Base-by-base conservation (phyloP, 257 asterid genomes). In the Euphrasia confusa region DNA sequence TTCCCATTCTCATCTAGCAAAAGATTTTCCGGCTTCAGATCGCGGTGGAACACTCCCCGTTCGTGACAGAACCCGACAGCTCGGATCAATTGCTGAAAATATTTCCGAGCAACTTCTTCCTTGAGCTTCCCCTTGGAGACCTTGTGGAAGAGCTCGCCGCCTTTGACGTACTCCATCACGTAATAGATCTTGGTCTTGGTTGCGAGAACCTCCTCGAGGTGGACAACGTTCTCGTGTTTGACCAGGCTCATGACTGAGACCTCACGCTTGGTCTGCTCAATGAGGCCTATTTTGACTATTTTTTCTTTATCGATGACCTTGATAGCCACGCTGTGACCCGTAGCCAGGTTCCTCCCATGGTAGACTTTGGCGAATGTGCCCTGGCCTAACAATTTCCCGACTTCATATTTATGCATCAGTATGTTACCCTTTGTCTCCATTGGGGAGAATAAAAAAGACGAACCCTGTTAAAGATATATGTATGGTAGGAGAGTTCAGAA, bases 361-460 rank as follows among this genome's bases (percentile, higher is more conserved):
- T 86, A 89, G 54, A 89, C 97, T 66, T 86, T 89, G 49, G 91
- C 97, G 42, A 89, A 89, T 28, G 77, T 78, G 49, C 97, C 97
- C 79, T 86, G 88, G 39, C 94, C 97, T 63, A 89, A 72, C 74
- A 86, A 68, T 72, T 89, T 89, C 71, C 97, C 97, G n/a, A 84
- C 69, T 24, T 86, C 94, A 32, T 84, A 89, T 69, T 79, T 89
- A 73, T 81, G 66, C 95, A 81, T 86, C 75, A 89, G 71, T 33
- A 82, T 45, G 61, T 78, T 86, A 24, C 82, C 77, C 67, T 81
- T 83, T 5, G 58, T 79, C 66, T 74, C 87, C 94, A 84, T 78
- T 55, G 48, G 28, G 32, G 10, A 15, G 21, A 15, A 50, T n/a
- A 50, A 50, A 50, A 53, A 40, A 60, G 61, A 60, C 69, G 50